Evolutionary conservation across 805 yeast species (phyloP).

Genomic region (Brettanomyces bruxellensis): DNA sequence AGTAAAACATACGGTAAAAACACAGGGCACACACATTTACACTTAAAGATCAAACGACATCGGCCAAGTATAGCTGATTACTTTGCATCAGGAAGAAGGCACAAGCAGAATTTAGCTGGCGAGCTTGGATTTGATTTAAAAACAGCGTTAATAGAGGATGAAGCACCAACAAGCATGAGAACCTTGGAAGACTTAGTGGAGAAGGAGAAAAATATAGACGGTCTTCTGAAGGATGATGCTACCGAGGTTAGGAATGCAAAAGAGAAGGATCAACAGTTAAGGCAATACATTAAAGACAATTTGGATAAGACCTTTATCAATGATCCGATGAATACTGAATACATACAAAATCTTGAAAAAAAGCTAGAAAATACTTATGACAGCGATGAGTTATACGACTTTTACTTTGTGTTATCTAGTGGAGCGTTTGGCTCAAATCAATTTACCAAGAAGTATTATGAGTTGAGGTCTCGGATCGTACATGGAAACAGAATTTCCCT

Average conservation of each 20-base stretch:
- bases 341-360: not conserved
- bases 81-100: not conserved
- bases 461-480: too few species aligned
- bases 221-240: conserved; percentile 7
- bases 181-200: conserved; percentile 6
- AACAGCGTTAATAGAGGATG: conserved; percentile 7
- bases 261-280: conserved; percentile 2
- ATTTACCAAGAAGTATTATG: too few species aligned
- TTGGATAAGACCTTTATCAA: not conserved
- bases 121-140: conserved; percentile 14
- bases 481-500: too few species aligned
- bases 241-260: conserved; percentile 2
- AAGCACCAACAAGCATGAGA: conserved; percentile 6
- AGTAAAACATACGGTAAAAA: too few species aligned
- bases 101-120: not conserved
- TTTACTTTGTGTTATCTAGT: not conserved
- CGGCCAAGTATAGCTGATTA: too few species aligned
- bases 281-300: not conserved
- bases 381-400: not conserved
- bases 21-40: too few species aligned
- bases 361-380: not conserved
- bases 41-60: too few species aligned
- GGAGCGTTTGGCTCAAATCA: not conserved
- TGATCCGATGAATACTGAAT: not conserved
- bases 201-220: conserved; percentile 13